Percentiles rank a stretch among this genome's conserved stretches.
phyloP scores from a whole-genome alignment of 169 alveolate species.

The Eimeria necatrix region DNA sequence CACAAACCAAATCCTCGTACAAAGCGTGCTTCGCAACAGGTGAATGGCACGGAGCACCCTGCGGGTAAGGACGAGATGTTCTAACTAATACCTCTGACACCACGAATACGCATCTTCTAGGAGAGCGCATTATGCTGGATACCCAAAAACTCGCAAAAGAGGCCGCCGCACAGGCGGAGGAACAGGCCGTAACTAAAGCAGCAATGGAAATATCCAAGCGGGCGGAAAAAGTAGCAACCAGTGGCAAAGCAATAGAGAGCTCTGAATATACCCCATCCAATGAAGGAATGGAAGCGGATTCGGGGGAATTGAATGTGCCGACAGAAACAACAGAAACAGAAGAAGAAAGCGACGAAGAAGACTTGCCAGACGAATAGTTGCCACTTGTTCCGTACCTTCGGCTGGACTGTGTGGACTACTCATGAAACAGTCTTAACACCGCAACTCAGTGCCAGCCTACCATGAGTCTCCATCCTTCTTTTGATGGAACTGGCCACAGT shows the following conservation, averaged over 20 bases:
- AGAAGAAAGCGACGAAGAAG: background rate
- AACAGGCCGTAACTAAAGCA: conserved; percentile 35
- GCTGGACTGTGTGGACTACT: no score
- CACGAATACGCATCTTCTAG: background rate
- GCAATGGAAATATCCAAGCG: conserved; percentile 40
- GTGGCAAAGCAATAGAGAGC: background rate
- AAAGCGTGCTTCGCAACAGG: conserved; percentile 17
- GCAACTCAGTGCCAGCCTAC: no score
- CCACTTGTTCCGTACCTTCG: no score
- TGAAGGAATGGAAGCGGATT: conserved; percentile 12
- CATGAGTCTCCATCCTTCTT: no score
- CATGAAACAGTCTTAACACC: no score
- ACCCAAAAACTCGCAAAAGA: conserved; percentile 59
- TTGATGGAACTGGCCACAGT: no score
- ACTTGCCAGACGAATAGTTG: no score
- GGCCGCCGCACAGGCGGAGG: conserved; percentile 62
- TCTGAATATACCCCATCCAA: background rate
- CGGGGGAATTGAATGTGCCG: background rate
- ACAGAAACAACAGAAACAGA: background rate
- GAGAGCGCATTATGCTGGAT: conserved; percentile 57
- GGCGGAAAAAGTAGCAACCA: conserved; percentile 43
- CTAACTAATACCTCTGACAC: background rate
- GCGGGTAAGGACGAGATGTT: conserved; percentile 59
- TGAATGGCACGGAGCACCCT: conserved; percentile 80
- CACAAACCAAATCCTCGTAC: background rate